Base-by-base conservation (phyloP, 176 grass and related monocot genomes). In the Lolium rigidum region DNA sequence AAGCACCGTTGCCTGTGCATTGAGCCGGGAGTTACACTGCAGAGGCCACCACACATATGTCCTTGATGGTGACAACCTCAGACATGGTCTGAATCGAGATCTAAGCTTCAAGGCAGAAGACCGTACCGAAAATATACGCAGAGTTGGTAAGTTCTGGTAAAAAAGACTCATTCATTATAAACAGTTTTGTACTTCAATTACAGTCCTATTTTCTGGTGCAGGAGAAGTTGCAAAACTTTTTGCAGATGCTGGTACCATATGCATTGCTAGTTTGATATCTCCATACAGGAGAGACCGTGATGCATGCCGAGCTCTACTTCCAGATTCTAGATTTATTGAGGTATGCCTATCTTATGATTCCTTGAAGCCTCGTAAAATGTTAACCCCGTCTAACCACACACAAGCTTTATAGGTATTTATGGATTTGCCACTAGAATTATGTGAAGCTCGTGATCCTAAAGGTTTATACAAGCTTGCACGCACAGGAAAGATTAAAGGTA, bases 391-490 rank as follows among this genome's bases (percentile, higher is more conserved):
- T 79, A 62, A 62, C 18, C 8, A 41, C 35, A 22, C 37, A 22
- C 67, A 81, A 88, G 35, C 17, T 80, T 83, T 91, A 37, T 66
- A 99, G 97, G 97, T 99, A 31, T 96, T 92, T 90, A 89, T 99
- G 80, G 81, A 99, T 92, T 77, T 94, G 25, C 97, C 97, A 52
- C 66, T 96, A 81, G 80, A 99, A 92, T 44, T 99, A 88, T 99
- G 97, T 90, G 94, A 96, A 91, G 84, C 92, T 71, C 91, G 94
- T 79, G 97, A 99, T 81, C 92, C 97, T 65, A 99, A 99, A 96
- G 97, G 97, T 44, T 84, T 99, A 59, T 99, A 99, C 86, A 99
- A 90, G 60, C 97, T 95, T 90, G 97, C 97, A 91, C 94, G 97
- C 20, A 74, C 90, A 44, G 97, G 97, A 87, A 99, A 95, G 80